Conservation (phyloP, 306 rosid genomes). For the Oemleria cerasiformis region DNA sequence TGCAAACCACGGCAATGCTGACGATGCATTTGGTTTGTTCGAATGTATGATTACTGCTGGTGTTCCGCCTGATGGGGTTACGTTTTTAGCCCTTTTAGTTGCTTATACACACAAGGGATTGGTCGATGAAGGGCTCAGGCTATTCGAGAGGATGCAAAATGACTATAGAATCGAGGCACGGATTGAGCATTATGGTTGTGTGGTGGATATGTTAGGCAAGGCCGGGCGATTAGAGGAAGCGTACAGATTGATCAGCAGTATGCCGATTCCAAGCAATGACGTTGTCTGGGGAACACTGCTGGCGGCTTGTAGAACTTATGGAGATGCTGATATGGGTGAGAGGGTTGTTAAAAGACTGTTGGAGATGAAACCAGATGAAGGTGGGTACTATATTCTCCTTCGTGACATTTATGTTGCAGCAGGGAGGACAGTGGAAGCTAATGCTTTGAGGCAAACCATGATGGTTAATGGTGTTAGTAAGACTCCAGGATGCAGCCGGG, state of each 20-base stretch:
- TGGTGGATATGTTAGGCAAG: slow-evolving; percentile 61
- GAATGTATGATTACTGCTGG: slow-evolving; percentile 37
- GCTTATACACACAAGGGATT: slow-evolving; percentile 52
- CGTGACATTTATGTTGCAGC: slow-evolving; percentile 56
- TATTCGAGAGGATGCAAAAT: slow-evolving; percentile 49
- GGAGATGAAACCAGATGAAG: slow-evolving; percentile 60
- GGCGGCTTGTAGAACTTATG: slow-evolving; percentile 50
- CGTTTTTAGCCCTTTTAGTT: slow-evolving; percentile 49
- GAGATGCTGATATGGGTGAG: slow-evolving; percentile 51
- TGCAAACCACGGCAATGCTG: slow-evolving; percentile 50
- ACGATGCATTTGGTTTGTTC: slow-evolving; percentile 42
- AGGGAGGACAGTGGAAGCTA: slow-evolving; percentile 43
- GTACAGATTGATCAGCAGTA: slow-evolving; percentile 35
- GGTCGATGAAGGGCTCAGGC: slow-evolving; percentile 47
- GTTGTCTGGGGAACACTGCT: slow-evolving; percentile 58
- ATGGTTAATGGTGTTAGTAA: slow-evolving; percentile 43
- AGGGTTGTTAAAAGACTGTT: slow-evolving; percentile 39
- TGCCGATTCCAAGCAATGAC: slow-evolving; percentile 44
- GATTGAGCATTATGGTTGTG: slow-evolving; percentile 58
- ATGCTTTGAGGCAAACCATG: slow-evolving; percentile 45
- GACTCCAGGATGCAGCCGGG: slow-evolving; percentile 51
- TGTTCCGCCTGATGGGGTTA: slow-evolving; percentile 43
- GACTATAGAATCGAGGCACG: slow-evolving; percentile 41
- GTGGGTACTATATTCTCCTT: slow-evolving; percentile 54
- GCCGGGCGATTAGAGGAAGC: slow-evolving; percentile 66